Evolutionary conservation across 2,329 filamentous ascomycete species (phyloP).

Genomic region (Rhytidhysteron rufulum): DNA sequence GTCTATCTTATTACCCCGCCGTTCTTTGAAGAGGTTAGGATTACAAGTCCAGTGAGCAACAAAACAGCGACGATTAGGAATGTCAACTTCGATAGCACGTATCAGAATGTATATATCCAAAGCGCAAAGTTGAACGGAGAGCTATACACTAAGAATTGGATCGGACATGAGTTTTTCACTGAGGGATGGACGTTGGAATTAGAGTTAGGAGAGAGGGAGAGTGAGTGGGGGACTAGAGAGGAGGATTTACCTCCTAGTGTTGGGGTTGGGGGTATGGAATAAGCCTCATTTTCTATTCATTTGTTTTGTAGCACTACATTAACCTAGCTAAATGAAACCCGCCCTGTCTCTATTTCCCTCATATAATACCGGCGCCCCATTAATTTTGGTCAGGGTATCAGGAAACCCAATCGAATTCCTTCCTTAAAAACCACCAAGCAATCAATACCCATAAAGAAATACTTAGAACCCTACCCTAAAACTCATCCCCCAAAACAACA

Average conservation of each 20-base stretch:
- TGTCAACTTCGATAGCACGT: slow-evolving; percentile 39
- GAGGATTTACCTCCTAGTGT: slow-evolving; percentile 41
- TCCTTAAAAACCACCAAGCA: too few species aligned
- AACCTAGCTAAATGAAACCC: too few species aligned
- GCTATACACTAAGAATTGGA: slow-evolving; percentile 43
- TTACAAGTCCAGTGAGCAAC: slow-evolving; percentile 38
- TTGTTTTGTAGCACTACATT: too few species aligned
- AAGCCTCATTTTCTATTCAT: too few species aligned
- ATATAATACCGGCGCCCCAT: too few species aligned
- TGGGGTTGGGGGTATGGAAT: slow-evolving; percentile 3
- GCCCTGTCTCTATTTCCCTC: too few species aligned
- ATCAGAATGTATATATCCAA: slow-evolving; percentile 44
- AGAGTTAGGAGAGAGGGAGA: slow-evolving; percentile 39
- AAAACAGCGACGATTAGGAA: slow-evolving; percentile 39
- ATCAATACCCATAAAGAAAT: too few species aligned
- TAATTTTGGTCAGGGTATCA: too few species aligned
- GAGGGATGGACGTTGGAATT: slow-evolving; percentile 42
- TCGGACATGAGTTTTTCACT: slow-evolving; percentile 43
- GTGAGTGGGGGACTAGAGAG: slow-evolving; percentile 40
- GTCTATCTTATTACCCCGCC: slow-evolving; percentile 47
- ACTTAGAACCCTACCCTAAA: too few species aligned
- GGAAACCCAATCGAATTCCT: too few species aligned
- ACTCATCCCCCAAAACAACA: too few species aligned
- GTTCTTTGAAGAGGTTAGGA: slow-evolving; percentile 41
- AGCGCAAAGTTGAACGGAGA: slow-evolving; percentile 40